A percentile compares a stretch with the other conserved stretches of the same genome.
Conservation (phyloP, 2,329 filamentous ascomycete genomes). For the Dendryphion nanum region DNA sequence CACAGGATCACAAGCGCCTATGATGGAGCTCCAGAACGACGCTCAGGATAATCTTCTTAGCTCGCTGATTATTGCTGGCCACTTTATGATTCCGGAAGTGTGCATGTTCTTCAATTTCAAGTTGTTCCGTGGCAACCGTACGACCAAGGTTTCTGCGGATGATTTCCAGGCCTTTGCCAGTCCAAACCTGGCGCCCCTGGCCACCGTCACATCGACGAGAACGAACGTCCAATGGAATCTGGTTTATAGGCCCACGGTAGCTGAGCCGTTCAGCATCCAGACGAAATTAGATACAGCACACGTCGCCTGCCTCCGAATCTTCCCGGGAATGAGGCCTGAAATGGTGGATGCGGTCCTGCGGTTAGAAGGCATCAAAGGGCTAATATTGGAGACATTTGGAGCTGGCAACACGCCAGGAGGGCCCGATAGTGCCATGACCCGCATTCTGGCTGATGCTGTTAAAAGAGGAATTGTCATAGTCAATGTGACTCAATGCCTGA, state of each 20-base stretch:
- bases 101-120: constrained; percentile 93
- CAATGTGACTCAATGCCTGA: constrained; percentile 85
- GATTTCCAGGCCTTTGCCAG: constrained; percentile 85
- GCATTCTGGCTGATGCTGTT: constrained; percentile 74
- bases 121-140: constrained; percentile 82
- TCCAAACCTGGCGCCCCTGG: constrained; percentile 81
- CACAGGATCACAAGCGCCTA: constrained; percentile 70
- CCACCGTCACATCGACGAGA: constrained; percentile 75
- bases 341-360: constrained; percentile 85
- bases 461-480: constrained; percentile 80
- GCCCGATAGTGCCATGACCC: constrained; percentile 73
- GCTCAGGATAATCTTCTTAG: constrained; percentile 88
- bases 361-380: constrained; percentile 72
- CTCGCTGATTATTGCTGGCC: constrained; percentile 84
- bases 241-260: constrained; percentile 69
- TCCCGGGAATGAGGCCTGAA: constrained; percentile 89
- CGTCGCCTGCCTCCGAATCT: constrained; percentile 84
- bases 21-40: constrained; percentile 87
- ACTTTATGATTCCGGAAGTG: constrained; percentile 90
- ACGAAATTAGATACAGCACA: constrained; percentile 80
- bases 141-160: constrained; percentile 83
- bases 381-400: constrained; percentile 89
- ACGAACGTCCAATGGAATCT: constrained; percentile 80
- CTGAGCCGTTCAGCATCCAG: constrained; percentile 72
- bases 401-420: constrained; percentile 89